Percentiles rank a stretch among this genome's conserved stretches.
These are phyloP conservation scores for Quillaja saponaria DNA, from an alignment of 306 rosid species.

Conservation along the genomic window DNA sequence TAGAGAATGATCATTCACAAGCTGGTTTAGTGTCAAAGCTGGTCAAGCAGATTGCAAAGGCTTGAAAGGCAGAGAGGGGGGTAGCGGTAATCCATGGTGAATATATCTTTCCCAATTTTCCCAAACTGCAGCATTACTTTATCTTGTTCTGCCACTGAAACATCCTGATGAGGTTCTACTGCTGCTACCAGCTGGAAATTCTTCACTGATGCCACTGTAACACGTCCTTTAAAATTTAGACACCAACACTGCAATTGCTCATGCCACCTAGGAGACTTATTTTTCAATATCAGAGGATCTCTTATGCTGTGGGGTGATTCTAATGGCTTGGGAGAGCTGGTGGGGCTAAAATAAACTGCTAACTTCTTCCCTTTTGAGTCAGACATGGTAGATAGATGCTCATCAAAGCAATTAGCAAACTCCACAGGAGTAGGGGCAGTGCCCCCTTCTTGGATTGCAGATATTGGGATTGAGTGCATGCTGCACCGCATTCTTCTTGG, in stretches of 20 bases:
- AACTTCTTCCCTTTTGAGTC: slow-evolving; percentile 51
- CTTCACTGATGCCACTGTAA: slow-evolving; percentile 92
- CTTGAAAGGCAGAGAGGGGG: slow-evolving; percentile 97
- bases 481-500: slow-evolving; percentile 87
- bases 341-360: slow-evolving; percentile 39
- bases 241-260: slow-evolving; percentile 98
- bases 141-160: slow-evolving; percentile 73
- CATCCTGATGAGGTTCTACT: slow-evolving; percentile 59
- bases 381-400: slow-evolving; percentile 27
- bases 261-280: slow-evolving; percentile 92
- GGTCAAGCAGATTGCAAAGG: slow-evolving; percentile 88
- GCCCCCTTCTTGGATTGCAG: slow-evolving; percentile 79
- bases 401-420: slow-evolving; percentile 40
- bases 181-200: slow-evolving; percentile 93
- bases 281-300: slow-evolving; percentile 69
- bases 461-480: slow-evolving; percentile 72
- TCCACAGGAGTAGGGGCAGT: slow-evolving; percentile 78
- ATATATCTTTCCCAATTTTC: slow-evolving; percentile 90
- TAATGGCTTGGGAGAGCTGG: slow-evolving; percentile 20
- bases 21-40: slow-evolving; percentile 98
- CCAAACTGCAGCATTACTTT: slow-evolving; percentile 87
- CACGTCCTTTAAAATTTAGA: slow-evolving; percentile 91
- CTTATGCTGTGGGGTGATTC: slow-evolving; percentile 31
- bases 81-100: slow-evolving; percentile 94
- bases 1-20: slow-evolving; percentile 65